A percentile compares a stretch with the other conserved stretches of the same genome.
Conservation (phyloP, 2,329 filamentous ascomycete species). For the Chaetoscypha palmicola region DNA sequence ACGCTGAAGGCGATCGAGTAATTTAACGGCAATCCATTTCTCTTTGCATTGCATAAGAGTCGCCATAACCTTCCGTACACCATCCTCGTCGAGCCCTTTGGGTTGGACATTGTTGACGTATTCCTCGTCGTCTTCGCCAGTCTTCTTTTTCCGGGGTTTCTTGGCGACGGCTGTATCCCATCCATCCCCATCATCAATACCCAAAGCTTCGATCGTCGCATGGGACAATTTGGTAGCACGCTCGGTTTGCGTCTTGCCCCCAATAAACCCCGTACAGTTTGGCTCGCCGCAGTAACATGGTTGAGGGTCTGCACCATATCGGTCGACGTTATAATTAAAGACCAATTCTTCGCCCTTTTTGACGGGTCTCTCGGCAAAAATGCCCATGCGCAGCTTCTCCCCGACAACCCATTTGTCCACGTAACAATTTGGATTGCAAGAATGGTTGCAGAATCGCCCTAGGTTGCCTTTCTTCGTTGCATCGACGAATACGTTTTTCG, state of each 20-base stretch:
- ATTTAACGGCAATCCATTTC: conserved; percentile 97
- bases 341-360: conserved; percentile 88
- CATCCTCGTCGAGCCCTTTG: conserved; percentile 70
- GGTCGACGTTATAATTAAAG: conserved; percentile 99
- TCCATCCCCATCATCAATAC: conserved; percentile 84
- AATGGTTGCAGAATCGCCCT: conserved; percentile 97
- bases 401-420: conserved; percentile 99
- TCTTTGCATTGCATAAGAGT: conserved; percentile 96
- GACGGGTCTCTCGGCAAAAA: conserved; percentile 83
- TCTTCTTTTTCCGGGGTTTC: conserved; percentile 88
- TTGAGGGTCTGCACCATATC: conserved; percentile 93
- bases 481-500: conserved; percentile 93
- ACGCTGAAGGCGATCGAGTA: conserved; percentile 79
- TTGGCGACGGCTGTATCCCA: conserved; percentile 89
- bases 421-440: conserved; percentile 97
- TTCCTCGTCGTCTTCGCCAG: conserved; percentile 85
- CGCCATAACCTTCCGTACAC: conserved; percentile 91
- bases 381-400: conserved; percentile 96
- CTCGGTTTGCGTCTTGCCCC: conserved; percentile 95
- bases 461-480: conserved; percentile 95
- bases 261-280: conserved; percentile 94
- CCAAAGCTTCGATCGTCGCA: conserved; percentile 87
- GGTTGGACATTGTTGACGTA: conserved; percentile 87
- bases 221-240: conserved; percentile 85
- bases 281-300: conserved; percentile 93